Percentiles rank a stretch among this genome's conserved stretches.
Conservation (phyloP, 352 stramenopile genomes). For the Phytophthora chlamydospora region DNA sequence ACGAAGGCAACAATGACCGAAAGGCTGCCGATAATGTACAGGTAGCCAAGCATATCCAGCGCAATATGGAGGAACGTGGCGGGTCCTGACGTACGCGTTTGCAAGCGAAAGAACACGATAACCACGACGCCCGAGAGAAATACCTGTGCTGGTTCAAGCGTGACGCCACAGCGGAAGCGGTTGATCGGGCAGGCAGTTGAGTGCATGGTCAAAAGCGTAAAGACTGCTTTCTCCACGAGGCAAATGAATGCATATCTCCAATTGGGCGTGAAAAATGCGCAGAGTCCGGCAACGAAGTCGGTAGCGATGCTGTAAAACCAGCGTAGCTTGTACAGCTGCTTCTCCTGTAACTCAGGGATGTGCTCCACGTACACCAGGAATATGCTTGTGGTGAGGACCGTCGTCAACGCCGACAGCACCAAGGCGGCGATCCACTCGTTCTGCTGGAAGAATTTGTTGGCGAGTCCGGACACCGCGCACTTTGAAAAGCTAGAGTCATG, state of each 20-base stretch:
- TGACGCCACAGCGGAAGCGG: constrained; percentile 63
- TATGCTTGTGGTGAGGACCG: constrained; percentile 39
- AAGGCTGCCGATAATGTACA: constrained; percentile 74
- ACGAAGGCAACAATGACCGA: constrained; percentile 71
- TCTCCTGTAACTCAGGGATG: constrained; percentile 51
- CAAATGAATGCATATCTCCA: constrained; percentile 73
- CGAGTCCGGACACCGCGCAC: constrained; percentile 45
- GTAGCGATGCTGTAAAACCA: constrained; percentile 66
- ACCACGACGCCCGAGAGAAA: constrained; percentile 61
- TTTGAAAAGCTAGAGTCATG: constrained; percentile 34
- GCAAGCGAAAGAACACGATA: constrained; percentile 61
- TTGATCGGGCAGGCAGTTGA: constrained; percentile 77
- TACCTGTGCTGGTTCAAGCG: constrained; percentile 53
- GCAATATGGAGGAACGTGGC: constrained; percentile 51
- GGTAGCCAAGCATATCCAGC: constrained; percentile 68
- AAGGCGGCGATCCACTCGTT: constrained; percentile 62
- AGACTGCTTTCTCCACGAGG: constrained; percentile 70
- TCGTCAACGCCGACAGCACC: constrained; percentile 39
- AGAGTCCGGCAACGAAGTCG: constrained; percentile 64
- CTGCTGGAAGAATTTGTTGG: constrained; percentile 41
- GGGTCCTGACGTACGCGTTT: constrained; percentile 31
- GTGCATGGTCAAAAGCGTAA: constrained; percentile 70
- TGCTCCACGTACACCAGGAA: constrained; percentile 51
- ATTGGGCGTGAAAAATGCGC: constrained; percentile 64
- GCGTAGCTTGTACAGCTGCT: constrained; percentile 60